Percentiles rank a stretch among this genome's conserved stretches.
phyloP scores from a whole-genome alignment of 1,284 basidiomycete genomes.

The Puccinia polysora region DNA sequence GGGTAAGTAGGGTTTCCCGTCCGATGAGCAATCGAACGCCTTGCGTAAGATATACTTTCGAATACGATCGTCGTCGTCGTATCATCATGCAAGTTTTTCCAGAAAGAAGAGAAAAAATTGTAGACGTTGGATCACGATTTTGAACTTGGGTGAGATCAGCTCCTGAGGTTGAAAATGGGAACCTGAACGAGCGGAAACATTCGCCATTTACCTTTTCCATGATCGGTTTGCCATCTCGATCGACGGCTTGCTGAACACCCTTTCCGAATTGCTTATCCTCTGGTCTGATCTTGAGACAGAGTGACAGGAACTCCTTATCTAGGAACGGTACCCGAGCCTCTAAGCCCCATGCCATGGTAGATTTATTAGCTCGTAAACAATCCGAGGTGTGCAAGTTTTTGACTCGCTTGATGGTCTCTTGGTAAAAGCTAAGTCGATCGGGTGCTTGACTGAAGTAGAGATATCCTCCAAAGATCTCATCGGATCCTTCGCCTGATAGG shows the following conservation, averaged over 20 bases:
- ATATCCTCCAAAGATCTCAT: constrained; percentile 97
- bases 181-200: too few species aligned
- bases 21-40: constrained; percentile 84
- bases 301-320: constrained; percentile 92
- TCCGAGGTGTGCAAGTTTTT: constrained; percentile 98
- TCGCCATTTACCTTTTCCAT: constrained; percentile 94
- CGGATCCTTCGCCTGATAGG: constrained; percentile 91
- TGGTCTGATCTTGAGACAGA: constrained; percentile 84
- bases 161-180: too few species aligned
- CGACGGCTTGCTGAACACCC: constrained; percentile 67
- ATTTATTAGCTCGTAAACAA: constrained; percentile 98
- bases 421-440: too few species aligned
- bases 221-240: constrained; percentile 75
- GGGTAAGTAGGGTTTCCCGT: constrained; percentile 83
- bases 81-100: too few species aligned
- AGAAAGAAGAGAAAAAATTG: too few species aligned
- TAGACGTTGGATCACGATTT: too few species aligned
- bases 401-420: too few species aligned
- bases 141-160: too few species aligned
- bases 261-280: constrained; percentile 87
- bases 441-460: constrained; percentile 99
- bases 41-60: constrained; percentile 89
- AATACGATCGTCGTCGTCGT: too few species aligned
- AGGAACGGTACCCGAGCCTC: constrained; percentile 99
- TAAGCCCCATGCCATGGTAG: constrained; percentile 99